Evolutionary conservation across 228 moss, liverwort and hornwort genomes (phyloP), one percentile per base, ranked within the genome.

Genomic region (Sphagnum fallax): DNA sequence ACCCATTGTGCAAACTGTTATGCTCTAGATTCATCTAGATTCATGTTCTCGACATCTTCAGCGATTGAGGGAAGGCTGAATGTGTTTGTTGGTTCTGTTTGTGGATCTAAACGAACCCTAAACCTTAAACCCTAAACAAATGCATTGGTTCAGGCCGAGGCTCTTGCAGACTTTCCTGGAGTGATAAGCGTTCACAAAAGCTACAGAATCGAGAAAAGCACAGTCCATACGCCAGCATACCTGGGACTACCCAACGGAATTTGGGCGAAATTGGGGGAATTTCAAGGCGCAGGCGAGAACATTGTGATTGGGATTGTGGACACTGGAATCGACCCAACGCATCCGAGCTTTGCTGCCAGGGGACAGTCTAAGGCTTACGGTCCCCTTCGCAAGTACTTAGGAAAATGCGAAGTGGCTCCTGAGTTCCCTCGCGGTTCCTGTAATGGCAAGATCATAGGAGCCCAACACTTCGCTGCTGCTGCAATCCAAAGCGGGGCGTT

Each of bases 151-250:
- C 8, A 91, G 89, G 91, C 87, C 65, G 78, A 76, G 8, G 47
- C 73, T 62, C 67, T 91, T 50, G 70, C 70, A 6, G 58, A 72
- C 52, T 71, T 82, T 61, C 75, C 80, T 61, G 81, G 87, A 50
- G 91, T 91, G 67, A 73, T 84, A 74, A 79, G 72, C 14, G 71
- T 91, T 15, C 82, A 91, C 73, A 84, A 69, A 61, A 81, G 72
- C 71, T 69, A 72, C 69, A 78, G 60, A 65, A 79, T 89, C 70
- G 52, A 79, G 51, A 71, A 69, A 6, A 77, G 62, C 52, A 84
- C 83, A 2, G 80, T 80, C 13, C 80, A 84, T 61, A 84, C 80
- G 8, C 83, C 83, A 5, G 75, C 74, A 48, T 84, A 80, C 51
- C 62, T 84, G 69, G 80, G 77, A 57, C 71, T 84, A 49, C 49